A percentile compares a stretch with the other conserved stretches of the same genome.
Evolutionary conservation across 2,329 filamentous ascomycete genomes (phyloP).

Genomic region (Aspergillus sp.): DNA sequence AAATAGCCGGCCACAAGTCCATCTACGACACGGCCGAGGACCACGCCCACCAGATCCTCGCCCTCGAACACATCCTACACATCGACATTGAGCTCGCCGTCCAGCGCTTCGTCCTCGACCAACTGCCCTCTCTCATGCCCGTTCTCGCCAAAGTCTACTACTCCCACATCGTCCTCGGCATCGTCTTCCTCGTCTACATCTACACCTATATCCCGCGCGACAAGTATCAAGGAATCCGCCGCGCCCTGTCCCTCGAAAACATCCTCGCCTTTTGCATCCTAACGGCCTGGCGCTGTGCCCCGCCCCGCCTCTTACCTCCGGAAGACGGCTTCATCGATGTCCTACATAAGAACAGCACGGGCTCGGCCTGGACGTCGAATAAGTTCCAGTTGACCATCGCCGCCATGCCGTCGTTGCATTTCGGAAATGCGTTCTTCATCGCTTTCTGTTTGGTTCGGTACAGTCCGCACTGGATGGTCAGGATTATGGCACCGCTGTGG

Average conservation of each 20-base stretch:
- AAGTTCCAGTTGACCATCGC: conserved; percentile 50
- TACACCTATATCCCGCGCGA: conserved; percentile 47
- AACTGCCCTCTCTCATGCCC: conserved; percentile 38
- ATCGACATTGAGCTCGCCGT: conserved; percentile 43
- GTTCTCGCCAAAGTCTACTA: conserved; percentile 47
- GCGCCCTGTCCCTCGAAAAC: conserved; percentile 51
- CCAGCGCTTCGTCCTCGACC: conserved; percentile 42
- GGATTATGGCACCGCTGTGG: conserved; percentile 44
- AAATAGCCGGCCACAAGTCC: conserved; percentile 40
- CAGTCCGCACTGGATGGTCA: conserved; percentile 41
- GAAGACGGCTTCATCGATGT: conserved; percentile 48
- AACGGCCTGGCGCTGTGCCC: conserved; percentile 49
- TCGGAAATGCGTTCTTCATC: conserved; percentile 39
- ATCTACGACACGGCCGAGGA: conserved; percentile 39
- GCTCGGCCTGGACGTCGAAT: conserved; percentile 45
- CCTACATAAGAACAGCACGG: conserved; percentile 34
- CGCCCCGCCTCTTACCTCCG: conserved; percentile 50
- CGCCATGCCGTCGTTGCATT: conserved; percentile 52
- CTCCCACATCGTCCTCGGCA: conserved; percentile 48
- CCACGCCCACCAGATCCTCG: conserved; percentile 45
- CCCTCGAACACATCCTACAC: conserved; percentile 37
- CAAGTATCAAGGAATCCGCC: conserved; percentile 45
- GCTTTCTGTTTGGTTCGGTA: conserved; percentile 34
- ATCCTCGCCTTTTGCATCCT: conserved; percentile 50
- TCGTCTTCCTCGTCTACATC: conserved; percentile 49